Evolutionary conservation across 192 early-diverging fungal species (phyloP), one percentile per base, ranked within the genome.

Genomic region (Backusella mclennaniae): DNA sequence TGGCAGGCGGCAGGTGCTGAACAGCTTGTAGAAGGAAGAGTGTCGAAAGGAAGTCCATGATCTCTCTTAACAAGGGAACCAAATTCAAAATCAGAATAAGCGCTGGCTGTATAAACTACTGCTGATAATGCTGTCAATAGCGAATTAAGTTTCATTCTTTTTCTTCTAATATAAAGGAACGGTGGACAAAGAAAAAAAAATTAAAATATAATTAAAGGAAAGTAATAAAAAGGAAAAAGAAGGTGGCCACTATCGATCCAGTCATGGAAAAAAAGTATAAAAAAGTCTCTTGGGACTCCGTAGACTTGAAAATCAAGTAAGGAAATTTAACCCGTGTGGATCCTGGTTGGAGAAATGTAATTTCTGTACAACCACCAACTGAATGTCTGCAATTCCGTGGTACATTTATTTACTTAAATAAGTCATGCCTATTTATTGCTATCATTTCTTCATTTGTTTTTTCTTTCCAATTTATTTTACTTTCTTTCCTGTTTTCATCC

Each of bases 1-100:
- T 14, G 1, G 56, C 78, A 79, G 1, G 67, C 35, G 6, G 66
- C 33, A 1, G 73, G 73, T 44, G 41, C 67, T 36, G 36, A 19
- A 75, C 78, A 79, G 1, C 23, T 33, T 9, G 73, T 26, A 23
- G 42, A 69, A n/a, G 78, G 73, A 14, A 79, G 46, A n/a, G 72
- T 75, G 29, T 52, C 68, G 67, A 70, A 79, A 17, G 78, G 78
- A 38, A 79, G 52, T 71, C 73, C 73, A 44, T 70, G 36, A 36
- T 73, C 73, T 39, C 78, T 73, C 70, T 79, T 79, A 52, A 66
- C 21, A 49, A 71, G 44, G 19, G 68, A 38, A 39, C 68, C 36
- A 21, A 39, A 39, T 38, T 69, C 68, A 23, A 23, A 39, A 49
- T 71, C 41, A 21, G 41, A 39, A 63, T 63, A 26, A 7, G 70